Evolutionary conservation across 2,329 filamentous ascomycete species (phyloP).

Genomic region (Pseudogymnoascus sp.): DNA sequence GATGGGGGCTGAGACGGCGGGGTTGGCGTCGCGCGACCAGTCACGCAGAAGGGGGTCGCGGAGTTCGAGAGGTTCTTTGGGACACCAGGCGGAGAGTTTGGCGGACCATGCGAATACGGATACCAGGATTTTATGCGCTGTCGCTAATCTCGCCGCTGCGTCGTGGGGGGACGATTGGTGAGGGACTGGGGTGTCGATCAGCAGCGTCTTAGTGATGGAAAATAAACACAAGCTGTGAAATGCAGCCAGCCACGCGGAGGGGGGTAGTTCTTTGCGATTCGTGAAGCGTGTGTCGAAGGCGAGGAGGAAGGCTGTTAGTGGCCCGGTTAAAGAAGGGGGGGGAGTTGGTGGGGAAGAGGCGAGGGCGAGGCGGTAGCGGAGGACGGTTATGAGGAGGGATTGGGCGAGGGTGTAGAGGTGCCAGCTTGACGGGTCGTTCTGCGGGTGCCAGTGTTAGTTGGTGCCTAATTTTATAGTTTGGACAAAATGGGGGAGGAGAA

Average conservation of each 20-base stretch:
- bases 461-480: neutral
- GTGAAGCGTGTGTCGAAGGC: neutral
- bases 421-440: neutral
- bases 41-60: neutral
- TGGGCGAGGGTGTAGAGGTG: neutral
- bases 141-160: neutral
- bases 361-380: neutral
- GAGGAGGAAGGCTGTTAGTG: neutral
- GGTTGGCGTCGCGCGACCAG: neutral
- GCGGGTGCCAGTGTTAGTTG: neutral
- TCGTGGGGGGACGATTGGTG: neutral
- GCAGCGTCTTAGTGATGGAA: neutral
- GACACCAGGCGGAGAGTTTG: neutral
- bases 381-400: neutral
- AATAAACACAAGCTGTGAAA: neutral
- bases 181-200: neutral
- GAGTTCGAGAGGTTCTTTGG: neutral
- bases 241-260: neutral
- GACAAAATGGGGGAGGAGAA: neutral
- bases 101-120: neutral
- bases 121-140: neutral
- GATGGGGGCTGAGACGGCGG: neutral
- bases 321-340: neutral
- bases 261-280: neutral
- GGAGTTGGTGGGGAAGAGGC: neutral